Evolutionary conservation across 2,329 filamentous ascomycete genomes (phyloP), one percentile per base, ranked within the genome.

Genomic region (Arthrinium puccinioides): DNA sequence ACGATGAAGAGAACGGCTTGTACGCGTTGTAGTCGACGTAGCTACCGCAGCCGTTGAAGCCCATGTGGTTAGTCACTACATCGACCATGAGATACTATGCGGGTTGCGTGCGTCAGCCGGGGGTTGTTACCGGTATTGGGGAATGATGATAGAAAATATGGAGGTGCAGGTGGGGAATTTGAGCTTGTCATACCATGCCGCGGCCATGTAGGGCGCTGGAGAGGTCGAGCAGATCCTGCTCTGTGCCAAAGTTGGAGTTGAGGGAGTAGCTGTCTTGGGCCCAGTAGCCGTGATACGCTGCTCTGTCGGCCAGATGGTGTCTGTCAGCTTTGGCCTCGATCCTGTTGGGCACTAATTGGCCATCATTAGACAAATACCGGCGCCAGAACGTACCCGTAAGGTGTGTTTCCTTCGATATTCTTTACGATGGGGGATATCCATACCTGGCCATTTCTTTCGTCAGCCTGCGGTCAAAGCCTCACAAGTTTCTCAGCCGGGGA

Each of bases 161-260:
- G n/a, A n/a, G n/a, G n/a, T n/a, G n/a, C n/a, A n/a, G n/a, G n/a
- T n/a, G n/a, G n/a, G n/a, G n/a, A n/a, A n/a, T n/a, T n/a, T n/a
- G n/a, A n/a, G n/a, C n/a, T 21, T 29, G 3, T 15, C 44, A 33
- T 49, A 64, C 62, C 74, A 79, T 79, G 31, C 61, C 66, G 4
- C 73, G 63, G 14, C 57, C 53, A 45, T 79, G 74, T 13, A 79
- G 53, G 5, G 66, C 74, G 8, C 54, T 43, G 1, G 72, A 63
- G 5, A 79, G 62, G 9, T 59, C 63, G 28, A 59, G 57, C 25
- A 79, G 55, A 42, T 79, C 63, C 8, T 67, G 63, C 47, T 74
- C 55, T 50, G 81, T 74, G 5, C 79, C 79, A 44, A 82, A 83
- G 16, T 72, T 66, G 1, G 72, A 70, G 49, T 84, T 84, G 21